A percentile compares a stretch with the other conserved stretches of the same genome.
These are phyloP conservation scores for Prunus kanzakura DNA, from an alignment of 306 rosid genomes.

Conservation along the genomic window DNA sequence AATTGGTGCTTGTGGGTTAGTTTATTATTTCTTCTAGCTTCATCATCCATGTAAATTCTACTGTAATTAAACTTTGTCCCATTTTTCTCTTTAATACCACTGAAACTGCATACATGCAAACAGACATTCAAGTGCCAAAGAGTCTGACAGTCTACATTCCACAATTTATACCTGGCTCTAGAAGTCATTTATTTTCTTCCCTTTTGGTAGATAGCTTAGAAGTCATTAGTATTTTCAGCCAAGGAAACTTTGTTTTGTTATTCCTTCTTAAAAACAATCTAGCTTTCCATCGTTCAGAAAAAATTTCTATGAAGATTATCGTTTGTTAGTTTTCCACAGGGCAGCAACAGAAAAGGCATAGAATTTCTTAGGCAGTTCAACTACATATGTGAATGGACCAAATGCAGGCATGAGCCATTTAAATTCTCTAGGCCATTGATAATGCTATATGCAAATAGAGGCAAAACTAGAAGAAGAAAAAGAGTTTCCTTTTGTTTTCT, in stretches of 20 bases:
- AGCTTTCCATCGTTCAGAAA: too few relatives aligned
- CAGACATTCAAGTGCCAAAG: neutral
- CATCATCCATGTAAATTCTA: slow-evolving; percentile 5
- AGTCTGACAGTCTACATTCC: neutral
- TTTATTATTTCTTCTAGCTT: neutral
- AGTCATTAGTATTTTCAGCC: too few relatives aligned
- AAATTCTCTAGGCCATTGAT: neutral
- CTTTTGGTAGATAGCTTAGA: too few relatives aligned
- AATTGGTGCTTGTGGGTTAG: neutral
- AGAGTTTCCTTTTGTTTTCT: neutral
- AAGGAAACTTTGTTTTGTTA: too few relatives aligned
- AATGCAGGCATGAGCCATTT: neutral
- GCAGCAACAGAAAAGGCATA: too few relatives aligned
- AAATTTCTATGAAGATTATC: too few relatives aligned
- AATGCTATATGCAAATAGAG: neutral
- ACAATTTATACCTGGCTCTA: too few relatives aligned
- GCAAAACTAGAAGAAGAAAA: neutral
- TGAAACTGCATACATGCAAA: neutral
- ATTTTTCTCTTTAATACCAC: neutral
- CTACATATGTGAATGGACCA: neutral
- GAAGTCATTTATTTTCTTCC: too few relatives aligned
- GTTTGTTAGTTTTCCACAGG: too few relatives aligned
- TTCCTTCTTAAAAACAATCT: too few relatives aligned
- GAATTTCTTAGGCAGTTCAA: neutral
- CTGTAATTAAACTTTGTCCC: neutral